Base-by-base conservation (phyloP, 345 rosid genomes). In the Garcia nutans region DNA sequence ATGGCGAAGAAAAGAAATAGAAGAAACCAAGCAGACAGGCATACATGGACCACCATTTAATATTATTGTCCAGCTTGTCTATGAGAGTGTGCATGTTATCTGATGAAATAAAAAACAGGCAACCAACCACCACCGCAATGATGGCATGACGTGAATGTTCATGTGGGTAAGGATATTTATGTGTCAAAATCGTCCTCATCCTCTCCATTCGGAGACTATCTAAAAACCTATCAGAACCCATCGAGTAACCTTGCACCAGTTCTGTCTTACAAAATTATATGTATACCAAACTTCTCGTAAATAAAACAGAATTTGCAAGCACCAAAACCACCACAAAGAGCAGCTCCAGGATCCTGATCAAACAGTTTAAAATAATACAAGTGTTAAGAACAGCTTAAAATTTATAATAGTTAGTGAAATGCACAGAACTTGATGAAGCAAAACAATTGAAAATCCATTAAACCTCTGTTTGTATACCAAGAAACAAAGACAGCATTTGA, bases 1-100 rank as follows among this genome's bases (percentile, higher is more conserved):
- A 96, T 24, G 99, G 99, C 56, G 99, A 90, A 7, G 99, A 93
- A 84, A 96, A 93, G 95, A 90, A 93, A 84, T 96, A 96, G 91
- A 96, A 96, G 86, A 96, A 96, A 26, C 99, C 99, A 59, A 96
- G 93, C 85, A 96, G 77, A 74, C 99, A 96, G 15, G 90, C 99
- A 87, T 96, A 96, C 96, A 96, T 96, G 58, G 98, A 92, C 99
- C 98, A 96, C 99, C 99, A 96, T 79, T 96, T 96, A 76, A 96
- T 75, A 79, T 91, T 91, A 42, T 84, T 88, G 79, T 91, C 94
- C 77, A 96, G 86, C 87, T 96, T 96, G 58, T 92, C 99, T 45
- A 96, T 80, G 68, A 96, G 94, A 23, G 98, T 96, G 73, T 89
- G 99, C 88, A 96, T 93, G 82, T 96, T 96, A 78, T 96, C 99